phyloP scores from a whole-genome alignment of 169 alveolate genomes.

The Eimeria tenella region DNA sequence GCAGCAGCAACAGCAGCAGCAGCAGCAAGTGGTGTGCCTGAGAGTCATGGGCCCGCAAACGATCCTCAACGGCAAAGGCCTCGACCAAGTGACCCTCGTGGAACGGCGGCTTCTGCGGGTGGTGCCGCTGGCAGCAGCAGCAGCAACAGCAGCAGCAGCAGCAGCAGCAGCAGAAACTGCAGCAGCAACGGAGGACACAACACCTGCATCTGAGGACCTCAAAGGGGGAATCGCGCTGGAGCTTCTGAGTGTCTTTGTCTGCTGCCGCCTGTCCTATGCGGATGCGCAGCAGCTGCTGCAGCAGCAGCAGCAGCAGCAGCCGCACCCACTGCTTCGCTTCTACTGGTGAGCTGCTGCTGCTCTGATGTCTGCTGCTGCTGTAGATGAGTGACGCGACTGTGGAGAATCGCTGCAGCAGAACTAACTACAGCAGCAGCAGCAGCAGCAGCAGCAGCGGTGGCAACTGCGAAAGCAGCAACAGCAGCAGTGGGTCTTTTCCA shows the following conservation, averaged over 20 bases:
- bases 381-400: neutral
- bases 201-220: neutral
- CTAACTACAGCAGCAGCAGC: constrained; percentile 17
- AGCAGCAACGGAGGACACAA: neutral
- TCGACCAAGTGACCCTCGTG: neutral
- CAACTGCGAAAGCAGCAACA: neutral
- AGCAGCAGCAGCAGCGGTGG: constrained; percentile 27
- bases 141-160: constrained; percentile 29
- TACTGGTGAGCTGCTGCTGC: constrained; percentile 51
- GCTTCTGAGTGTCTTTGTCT: constrained; percentile 7
- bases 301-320: constrained; percentile 67
- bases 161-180: neutral
- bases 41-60: constrained; percentile 21
- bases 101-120: constrained; percentile 52
- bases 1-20: constrained; percentile 56
- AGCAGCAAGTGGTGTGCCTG: neutral
- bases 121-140: constrained; percentile 35
- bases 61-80: neutral
- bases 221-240: neutral
- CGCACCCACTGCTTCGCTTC: constrained; percentile 36
- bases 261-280: constrained; percentile 8
- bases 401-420: neutral
- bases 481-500: neutral
- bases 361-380: neutral
- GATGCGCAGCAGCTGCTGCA: constrained; percentile 57